Evolutionary conservation across 176 grass and related monocot species (phyloP).

Genomic region (Alloteropsis semialata): DNA sequence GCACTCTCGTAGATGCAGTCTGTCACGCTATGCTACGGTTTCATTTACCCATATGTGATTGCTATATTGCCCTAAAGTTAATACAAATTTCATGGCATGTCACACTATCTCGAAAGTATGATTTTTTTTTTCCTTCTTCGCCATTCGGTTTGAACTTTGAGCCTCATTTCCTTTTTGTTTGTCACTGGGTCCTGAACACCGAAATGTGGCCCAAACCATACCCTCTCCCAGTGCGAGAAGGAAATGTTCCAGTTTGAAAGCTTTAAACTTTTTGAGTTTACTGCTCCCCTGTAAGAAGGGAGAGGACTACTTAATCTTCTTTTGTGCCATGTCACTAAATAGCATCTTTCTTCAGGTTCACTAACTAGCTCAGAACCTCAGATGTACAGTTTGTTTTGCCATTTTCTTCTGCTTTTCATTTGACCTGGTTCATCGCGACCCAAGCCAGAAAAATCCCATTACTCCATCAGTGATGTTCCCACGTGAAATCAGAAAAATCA

Average conservation of each 20-base stretch:
- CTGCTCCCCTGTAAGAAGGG: not conserved
- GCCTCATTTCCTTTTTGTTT: not conserved
- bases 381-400: not conserved
- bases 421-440: no score
- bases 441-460: not conserved
- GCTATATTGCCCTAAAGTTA: not conserved
- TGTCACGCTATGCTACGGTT: not conserved
- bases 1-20: not conserved
- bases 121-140: not conserved
- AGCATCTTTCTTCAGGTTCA: not conserved
- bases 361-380: no score
- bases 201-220: not conserved
- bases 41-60: not conserved
- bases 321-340: not conserved
- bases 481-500: not conserved
- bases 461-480: not conserved
- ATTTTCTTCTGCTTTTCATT: not conserved
- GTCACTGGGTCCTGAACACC: not conserved
- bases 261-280: not conserved
- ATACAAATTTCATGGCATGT: not conserved
- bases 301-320: not conserved
- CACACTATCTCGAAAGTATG: not conserved
- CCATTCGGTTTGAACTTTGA: not conserved
- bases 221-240: not conserved
- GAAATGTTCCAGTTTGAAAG: not conserved